Evolutionary conservation across 139 green algal genomes (phyloP).

Genomic region (Gonium pectorale): DNA sequence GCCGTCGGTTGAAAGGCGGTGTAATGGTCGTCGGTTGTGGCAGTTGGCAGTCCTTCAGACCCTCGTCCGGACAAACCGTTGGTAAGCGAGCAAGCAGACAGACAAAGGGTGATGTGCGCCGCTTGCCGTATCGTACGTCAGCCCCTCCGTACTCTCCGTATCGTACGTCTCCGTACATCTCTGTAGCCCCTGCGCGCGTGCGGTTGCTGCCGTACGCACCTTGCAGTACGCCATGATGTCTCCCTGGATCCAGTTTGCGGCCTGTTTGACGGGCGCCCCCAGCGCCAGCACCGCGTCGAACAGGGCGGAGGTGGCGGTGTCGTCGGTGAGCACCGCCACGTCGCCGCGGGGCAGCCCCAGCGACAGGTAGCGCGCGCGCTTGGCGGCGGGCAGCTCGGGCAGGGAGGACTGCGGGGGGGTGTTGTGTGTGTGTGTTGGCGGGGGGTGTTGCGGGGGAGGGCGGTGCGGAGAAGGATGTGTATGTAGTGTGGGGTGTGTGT

Average conservation of each 20-base stretch:
- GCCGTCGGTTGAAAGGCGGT: too few species aligned
- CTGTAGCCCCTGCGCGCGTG: too few species aligned
- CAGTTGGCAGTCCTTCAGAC: too few species aligned
- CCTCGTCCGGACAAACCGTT: too few species aligned
- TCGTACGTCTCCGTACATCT: too few species aligned
- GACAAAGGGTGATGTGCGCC: too few species aligned
- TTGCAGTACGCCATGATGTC: conserved; percentile 92
- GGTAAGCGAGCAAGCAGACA: too few species aligned
- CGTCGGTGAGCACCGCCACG: conserved; percentile 87
- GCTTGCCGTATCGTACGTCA: too few species aligned
- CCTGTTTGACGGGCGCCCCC: conserved; percentile 83
- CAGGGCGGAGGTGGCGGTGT: conserved; percentile 75
- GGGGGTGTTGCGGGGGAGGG: background rate
- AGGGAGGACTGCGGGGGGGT: conserved; percentile 61
- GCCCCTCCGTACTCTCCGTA: too few species aligned
- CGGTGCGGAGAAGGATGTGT: background rate
- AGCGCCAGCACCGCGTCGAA: conserved; percentile 82
- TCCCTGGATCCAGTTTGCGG: conserved; percentile 96
- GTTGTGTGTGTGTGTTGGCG: background rate
- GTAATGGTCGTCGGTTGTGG: too few species aligned
- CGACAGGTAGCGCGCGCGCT: conserved; percentile 74
- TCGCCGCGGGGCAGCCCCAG: conserved; percentile 81
- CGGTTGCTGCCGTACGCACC: too few species aligned
- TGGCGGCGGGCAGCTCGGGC: conserved; percentile 85
- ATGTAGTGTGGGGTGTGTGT: background rate